Evolutionary conservation across 1,284 basidiomycete genomes (phyloP), one percentile per base, ranked within the genome.

Genomic region (Porodaedalea pini): DNA sequence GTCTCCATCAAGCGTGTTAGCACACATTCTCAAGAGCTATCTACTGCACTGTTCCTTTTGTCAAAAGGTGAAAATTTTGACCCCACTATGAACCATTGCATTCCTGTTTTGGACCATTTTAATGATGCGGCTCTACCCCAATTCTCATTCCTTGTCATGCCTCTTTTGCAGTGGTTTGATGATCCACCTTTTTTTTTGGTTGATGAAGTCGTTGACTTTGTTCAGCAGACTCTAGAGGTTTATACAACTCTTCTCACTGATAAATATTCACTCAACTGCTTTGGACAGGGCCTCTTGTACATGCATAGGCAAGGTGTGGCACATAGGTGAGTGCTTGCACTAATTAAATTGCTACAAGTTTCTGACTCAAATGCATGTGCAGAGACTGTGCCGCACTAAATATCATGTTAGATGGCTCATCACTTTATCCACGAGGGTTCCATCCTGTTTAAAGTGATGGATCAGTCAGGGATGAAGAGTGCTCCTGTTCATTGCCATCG

Each of bases 361-460:
- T 15, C 25, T 21, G 51, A n/a, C n/a, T 36, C 39, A 59, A 23
- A 8, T 55, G 49, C 8, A 3, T 15, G 25, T 39, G 6, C 4
- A 70, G 69, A 17, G 69, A 70, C 49, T 64, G 66, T 8, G 54
- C 65, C 0, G 25, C 43, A 1, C 47, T 43, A 3, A 71, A 71
- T 40, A 67, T 70, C 50, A 66, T 69, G 65, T 69, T 70, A 65
- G 68, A 70, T 49, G 67, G 58, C 1, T 40, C 43, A 2, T 25
- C 60, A 1, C 54, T 70, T n/a, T 71, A 63, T 41, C 69, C 69
- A 1, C 10, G 58, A 0, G 65, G 65, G 1, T 61, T 66, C 47
- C 69, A 70, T 54, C 69, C 69, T 0, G 43, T 65, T 13, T 1
- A 19, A 17, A 1, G 15, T 51, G 23, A 17, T 32, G 5, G 32